Evolutionary conservation across 1,284 basidiomycete genomes (phyloP).

Genomic region (Veloboletus limbatus): DNA sequence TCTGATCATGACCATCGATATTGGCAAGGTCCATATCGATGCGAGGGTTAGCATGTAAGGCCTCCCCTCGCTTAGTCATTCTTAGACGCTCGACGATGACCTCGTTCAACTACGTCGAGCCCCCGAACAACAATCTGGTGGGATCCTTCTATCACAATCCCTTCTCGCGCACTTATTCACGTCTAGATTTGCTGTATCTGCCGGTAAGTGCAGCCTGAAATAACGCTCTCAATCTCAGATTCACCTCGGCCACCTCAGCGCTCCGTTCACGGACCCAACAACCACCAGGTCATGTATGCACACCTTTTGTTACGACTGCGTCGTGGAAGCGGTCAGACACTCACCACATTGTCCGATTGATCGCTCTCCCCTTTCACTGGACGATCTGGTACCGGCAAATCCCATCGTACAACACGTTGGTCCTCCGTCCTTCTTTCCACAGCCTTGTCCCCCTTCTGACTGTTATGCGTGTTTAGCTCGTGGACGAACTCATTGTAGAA

Average conservation of each 20-base stretch:
- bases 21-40: neutral
- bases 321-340: conserved; percentile 60
- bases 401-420: conserved; percentile 72
- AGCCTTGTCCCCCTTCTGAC: conserved; percentile 20
- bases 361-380: conserved; percentile 55
- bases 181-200: conserved; percentile 79
- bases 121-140: conserved; percentile 59
- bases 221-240: neutral
- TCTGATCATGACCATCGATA: conserved; percentile 4
- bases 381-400: conserved; percentile 59
- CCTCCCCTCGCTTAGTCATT: neutral
- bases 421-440: conserved; percentile 16
- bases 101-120: conserved; percentile 48
- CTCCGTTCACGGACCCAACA: conserved; percentile 73
- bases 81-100: conserved; percentile 24
- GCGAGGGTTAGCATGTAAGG: conserved; percentile 4
- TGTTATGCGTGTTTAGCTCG: conserved; percentile 52
- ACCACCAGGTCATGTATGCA: conserved; percentile 75
- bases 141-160: conserved; percentile 13
- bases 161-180: conserved; percentile 6
- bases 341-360: conserved; percentile 80
- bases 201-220: conserved; percentile 45
- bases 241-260: conserved; percentile 36
- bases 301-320: conserved; percentile 81
- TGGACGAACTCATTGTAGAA: conserved; percentile 78